Conservation (phyloP, 495 filamentous ascomycete genomes). For the Patellaria atrata region DNA sequence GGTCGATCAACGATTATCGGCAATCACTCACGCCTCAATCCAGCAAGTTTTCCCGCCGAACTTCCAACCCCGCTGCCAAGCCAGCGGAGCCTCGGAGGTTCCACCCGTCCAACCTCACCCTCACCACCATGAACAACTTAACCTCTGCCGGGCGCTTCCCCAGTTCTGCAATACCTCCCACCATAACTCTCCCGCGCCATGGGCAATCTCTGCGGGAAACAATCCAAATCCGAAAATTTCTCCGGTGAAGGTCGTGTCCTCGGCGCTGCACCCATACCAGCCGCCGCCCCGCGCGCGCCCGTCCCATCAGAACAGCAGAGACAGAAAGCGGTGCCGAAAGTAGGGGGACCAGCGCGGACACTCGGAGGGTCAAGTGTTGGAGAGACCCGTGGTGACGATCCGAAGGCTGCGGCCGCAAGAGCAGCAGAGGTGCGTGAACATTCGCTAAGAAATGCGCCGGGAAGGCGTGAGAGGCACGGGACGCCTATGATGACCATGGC, state of each 20-base stretch:
- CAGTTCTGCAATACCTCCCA: neutral
- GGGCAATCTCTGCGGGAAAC: conserved; percentile 15
- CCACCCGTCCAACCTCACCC: neutral
- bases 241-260: conserved; percentile 9
- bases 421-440: conserved; percentile 19
- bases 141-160: neutral
- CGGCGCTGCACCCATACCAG: conserved; percentile 7
- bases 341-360: conserved; percentile 8
- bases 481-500: conserved; percentile 10
- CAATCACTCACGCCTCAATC: no score
- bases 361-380: conserved; percentile 3
- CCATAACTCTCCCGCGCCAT: conserved; percentile 1
- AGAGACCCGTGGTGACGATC: conserved; percentile 2
- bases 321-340: conserved; percentile 1
- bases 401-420: conserved; percentile 9
- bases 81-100: conserved; percentile 10
- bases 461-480: neutral
- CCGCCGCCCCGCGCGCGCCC: conserved; percentile 8
- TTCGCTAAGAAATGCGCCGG: no score
- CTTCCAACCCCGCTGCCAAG: no score
- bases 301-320: conserved; percentile 2
- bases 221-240: conserved; percentile 16
- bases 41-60: no score
- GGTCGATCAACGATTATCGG: no score
- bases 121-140: conserved; percentile 1